These are phyloP conservation scores for Kodamaea suecica DNA, from an alignment of 1,139 yeast species.

Conservation along the genomic window DNA sequence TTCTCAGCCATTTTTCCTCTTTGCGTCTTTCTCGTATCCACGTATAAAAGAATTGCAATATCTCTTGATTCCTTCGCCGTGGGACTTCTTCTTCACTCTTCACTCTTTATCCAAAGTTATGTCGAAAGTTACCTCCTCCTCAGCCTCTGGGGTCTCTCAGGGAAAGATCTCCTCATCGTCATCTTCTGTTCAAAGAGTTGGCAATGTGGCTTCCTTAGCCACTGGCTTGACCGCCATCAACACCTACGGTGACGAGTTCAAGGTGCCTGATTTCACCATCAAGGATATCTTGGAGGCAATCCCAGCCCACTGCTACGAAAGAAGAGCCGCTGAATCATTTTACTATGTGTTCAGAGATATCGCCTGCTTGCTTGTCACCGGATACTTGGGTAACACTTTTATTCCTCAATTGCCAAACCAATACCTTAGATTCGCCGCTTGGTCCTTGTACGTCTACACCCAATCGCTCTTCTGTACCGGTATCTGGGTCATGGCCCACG, in stretches of 20 bases:
- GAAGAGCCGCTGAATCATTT: slow-evolving; percentile 55
- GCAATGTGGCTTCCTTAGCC: slow-evolving; percentile 36
- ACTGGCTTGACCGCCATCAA: slow-evolving; percentile 46
- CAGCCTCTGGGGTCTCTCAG: slow-evolving; percentile 5
- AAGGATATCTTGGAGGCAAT: slow-evolving; percentile 70
- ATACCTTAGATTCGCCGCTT: slow-evolving; percentile 32
- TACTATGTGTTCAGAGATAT: slow-evolving; percentile 68
- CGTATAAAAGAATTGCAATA: no score
- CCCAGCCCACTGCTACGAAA: slow-evolving; percentile 73
- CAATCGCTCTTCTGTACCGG: slow-evolving; percentile 77
- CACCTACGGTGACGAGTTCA: slow-evolving; percentile 62
- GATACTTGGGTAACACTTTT: slow-evolving; percentile 51
- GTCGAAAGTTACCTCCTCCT: slow-evolving; percentile 12
- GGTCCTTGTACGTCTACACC: slow-evolving; percentile 38
- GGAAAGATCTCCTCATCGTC: background rate
- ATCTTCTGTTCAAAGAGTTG: slow-evolving; percentile 24
- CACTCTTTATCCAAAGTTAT: no score
- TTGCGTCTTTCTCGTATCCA: no score
- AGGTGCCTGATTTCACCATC: slow-evolving; percentile 71
- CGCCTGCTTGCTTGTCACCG: slow-evolving; percentile 46
- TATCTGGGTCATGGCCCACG: slow-evolving; percentile 84
- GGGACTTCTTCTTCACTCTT: no score
- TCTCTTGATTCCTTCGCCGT: no score
- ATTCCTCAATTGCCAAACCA: slow-evolving; percentile 36
- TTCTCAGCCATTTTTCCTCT: no score